Percentiles rank a stretch among this genome's conserved stretches.
These are phyloP conservation scores for Trichosporon ovoides DNA, from an alignment of 1,284 basidiomycete genomes.

Conservation along the genomic window DNA sequence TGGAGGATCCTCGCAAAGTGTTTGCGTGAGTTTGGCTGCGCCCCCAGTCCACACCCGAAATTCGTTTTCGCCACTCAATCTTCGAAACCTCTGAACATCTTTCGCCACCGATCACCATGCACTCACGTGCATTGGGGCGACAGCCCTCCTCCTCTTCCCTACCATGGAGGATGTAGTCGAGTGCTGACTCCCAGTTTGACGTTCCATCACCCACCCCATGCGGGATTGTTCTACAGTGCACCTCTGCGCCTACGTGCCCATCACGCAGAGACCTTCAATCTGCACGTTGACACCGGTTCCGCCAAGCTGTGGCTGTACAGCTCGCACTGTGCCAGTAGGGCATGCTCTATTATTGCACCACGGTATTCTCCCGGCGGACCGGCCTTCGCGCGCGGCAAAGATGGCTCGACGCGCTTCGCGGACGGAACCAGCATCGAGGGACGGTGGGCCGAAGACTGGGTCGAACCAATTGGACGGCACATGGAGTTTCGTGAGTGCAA, in stretches of 20 bases:
- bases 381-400: background rate
- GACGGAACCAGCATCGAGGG: background rate
- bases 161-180: too few relatives aligned
- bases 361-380: background rate
- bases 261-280: background rate
- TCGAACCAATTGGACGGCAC: background rate
- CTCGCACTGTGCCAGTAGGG: background rate
- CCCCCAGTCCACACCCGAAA: background rate
- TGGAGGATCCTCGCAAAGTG: background rate
- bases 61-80: background rate
- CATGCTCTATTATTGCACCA: background rate
- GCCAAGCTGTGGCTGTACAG: conserved; percentile 3
- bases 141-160: too few relatives aligned
- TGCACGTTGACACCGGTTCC: background rate
- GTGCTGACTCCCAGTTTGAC: background rate
- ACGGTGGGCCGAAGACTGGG: background rate
- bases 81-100: too few relatives aligned
- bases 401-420: background rate
- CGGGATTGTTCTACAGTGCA: background rate
- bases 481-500: background rate
- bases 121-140: too few relatives aligned
- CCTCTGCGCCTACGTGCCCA: background rate
- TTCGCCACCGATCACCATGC: too few relatives aligned
- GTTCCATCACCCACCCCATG: background rate
- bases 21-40: background rate